Conservation (phyloP, 2,329 filamentous ascomycete species). For the Fusarium praegraminearum region DNA sequence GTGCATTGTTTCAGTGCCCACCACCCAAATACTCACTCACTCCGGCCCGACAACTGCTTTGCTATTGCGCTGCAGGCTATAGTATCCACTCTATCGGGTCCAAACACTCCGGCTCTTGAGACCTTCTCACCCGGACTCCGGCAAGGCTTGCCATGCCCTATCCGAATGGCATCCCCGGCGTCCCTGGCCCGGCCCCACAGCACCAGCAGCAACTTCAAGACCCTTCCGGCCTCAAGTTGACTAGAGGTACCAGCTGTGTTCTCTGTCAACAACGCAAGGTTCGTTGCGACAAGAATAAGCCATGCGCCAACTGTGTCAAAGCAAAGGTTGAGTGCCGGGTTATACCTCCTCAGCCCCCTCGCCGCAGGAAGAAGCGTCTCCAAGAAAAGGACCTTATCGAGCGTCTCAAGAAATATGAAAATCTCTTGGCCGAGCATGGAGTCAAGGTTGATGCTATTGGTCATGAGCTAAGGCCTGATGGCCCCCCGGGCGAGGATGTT, state of each 20-base stretch:
- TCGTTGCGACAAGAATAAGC: conserved; percentile 78
- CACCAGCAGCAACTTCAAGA: conserved; percentile 49
- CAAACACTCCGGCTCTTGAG: conserved; percentile 8
- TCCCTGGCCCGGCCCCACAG: conserved; percentile 41
- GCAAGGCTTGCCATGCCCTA: conserved; percentile 37
- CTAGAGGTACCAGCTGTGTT: conserved; percentile 73
- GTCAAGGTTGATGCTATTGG: conserved; percentile 77
- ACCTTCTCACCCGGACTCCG: not conserved
- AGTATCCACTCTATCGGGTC: conserved; percentile 28
- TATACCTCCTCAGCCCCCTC: conserved; percentile 66
- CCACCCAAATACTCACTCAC: not conserved
- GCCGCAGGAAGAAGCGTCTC: conserved; percentile 71
- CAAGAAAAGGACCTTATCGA: conserved; percentile 78
- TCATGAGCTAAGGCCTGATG: conserved; percentile 55
- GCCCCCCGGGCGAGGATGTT: conserved; percentile 60
- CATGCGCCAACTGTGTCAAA: conserved; percentile 76
- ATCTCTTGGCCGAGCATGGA: conserved; percentile 72
- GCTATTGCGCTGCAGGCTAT: conserved; percentile 11
- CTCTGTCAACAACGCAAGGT: conserved; percentile 82
- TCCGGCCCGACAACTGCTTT: conserved; percentile 16
- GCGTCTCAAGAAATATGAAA: conserved; percentile 76
- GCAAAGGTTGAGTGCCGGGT: conserved; percentile 71
- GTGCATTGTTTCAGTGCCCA: conserved; percentile 11
- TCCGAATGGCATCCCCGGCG: conserved; percentile 37
- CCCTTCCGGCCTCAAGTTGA: conserved; percentile 64